Conservation (phyloP, 202 grass and related monocot species). For the Elaeis oleifera region DNA sequence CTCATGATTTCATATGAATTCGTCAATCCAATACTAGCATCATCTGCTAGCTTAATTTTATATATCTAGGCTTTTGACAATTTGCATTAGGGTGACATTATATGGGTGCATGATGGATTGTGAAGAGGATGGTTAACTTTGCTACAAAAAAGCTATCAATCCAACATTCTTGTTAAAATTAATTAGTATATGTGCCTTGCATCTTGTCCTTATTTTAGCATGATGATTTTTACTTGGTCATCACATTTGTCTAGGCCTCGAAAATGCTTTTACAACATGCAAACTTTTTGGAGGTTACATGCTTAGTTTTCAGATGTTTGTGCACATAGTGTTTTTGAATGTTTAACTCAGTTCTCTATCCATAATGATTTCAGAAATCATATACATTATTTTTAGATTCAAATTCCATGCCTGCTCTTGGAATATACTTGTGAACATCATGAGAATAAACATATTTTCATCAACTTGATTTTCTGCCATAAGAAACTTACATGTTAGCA, state of each 20-base stretch:
- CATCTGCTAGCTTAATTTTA: slow-evolving; percentile 20
- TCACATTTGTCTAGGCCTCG: no score
- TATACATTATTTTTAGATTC: slow-evolving; percentile 44
- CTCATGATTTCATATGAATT: slow-evolving; percentile 15
- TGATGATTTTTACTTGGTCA: no score
- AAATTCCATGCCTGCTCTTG: slow-evolving; percentile 45
- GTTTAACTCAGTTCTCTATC: slow-evolving; percentile 51
- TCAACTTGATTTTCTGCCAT: no score
- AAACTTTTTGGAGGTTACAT: slow-evolving; percentile 30
- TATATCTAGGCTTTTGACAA: slow-evolving; percentile 31
- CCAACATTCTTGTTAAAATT: no score
- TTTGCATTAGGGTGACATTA: slow-evolving; percentile 55
- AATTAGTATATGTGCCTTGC: no score
- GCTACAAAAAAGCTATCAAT: no score
- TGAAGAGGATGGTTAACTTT: background rate
- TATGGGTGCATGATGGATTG: slow-evolving; percentile 48
- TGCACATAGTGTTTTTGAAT: slow-evolving; percentile 47
- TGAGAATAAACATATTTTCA: no score
- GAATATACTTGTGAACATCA: background rate
- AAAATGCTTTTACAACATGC: slow-evolving; percentile 19
- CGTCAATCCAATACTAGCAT: slow-evolving; percentile 7
- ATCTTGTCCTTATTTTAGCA: no score
- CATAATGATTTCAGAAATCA: slow-evolving; percentile 51
- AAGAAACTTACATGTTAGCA: no score
- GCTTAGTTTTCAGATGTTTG: slow-evolving; percentile 46